A percentile compares a stretch with the other conserved stretches of the same genome.
These are phyloP conservation scores for Puccinia novopanici DNA, from an alignment of 1,284 basidiomycete genomes.

Conservation along the genomic window DNA sequence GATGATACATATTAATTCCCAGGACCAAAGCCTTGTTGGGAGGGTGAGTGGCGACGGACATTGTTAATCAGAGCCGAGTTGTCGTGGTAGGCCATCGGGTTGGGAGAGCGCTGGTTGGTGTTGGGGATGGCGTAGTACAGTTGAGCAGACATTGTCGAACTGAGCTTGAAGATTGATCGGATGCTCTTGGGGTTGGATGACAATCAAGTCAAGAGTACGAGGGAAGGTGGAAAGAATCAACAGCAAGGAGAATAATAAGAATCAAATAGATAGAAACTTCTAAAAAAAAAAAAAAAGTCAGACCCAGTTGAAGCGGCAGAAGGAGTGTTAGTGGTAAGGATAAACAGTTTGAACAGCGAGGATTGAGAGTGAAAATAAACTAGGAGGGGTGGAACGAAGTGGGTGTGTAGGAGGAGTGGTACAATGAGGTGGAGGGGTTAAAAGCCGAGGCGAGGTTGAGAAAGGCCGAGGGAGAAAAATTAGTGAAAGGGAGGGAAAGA, in stretches of 20 bases:
- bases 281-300: slow-evolving; percentile 21
- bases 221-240: not conserved
- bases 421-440: not conserved
- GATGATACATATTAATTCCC: slow-evolving; percentile 46
- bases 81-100: slow-evolving; percentile 31
- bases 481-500: not conserved
- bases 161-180: not conserved
- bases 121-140: slow-evolving; percentile 49
- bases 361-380: not conserved
- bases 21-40: slow-evolving; percentile 39
- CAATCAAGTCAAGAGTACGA: slow-evolving; percentile 13
- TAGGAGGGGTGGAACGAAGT: not conserved
- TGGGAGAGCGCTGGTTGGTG: slow-evolving; percentile 35
- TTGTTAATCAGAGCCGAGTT: not conserved
- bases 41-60: slow-evolving; percentile 6
- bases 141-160: slow-evolving; percentile 41
- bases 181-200: not conserved
- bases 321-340: slow-evolving; percentile 19
- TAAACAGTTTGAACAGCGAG: slow-evolving; percentile 17
- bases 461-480: not conserved
- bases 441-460: not conserved
- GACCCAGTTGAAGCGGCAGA: slow-evolving; percentile 10
- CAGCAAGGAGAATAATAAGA: slow-evolving; percentile 12
- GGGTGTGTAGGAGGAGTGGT: not conserved
- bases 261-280: slow-evolving; percentile 32